Percentiles rank a stretch among this genome's conserved stretches.
These are phyloP conservation scores for thale cress (Arabidopsis thaliana) DNA, from an alignment of 345 rosid genomes.

Conservation along the genomic window TAIR10.1 NC_003070.9:2989001-2989500, in stretches of 20 bases:
- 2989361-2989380: conserved; percentile 8
- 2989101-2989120: background rate
- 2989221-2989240: no score
- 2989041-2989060: no score
- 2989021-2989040: no score
- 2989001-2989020: no score
- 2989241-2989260: background rate
- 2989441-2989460: background rate
- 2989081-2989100: no score
- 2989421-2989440: conserved; percentile 1
- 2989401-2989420: conserved; percentile 22
- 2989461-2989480: background rate
- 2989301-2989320: conserved; percentile 43
- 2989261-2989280: background rate
- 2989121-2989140: background rate
- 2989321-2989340: conserved; percentile 46
- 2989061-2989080: no score
- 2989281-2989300: conserved; percentile 36
- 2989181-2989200: background rate
- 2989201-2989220: conserved; percentile 9
- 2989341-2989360: conserved; percentile 32
- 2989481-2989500: conserved; percentile 25
- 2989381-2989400: conserved; percentile 17
- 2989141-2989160: background rate
- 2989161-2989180: background rate